phyloP scores from a whole-genome alignment of 208 protist genomes.

The Strigomonas galati region DNA sequence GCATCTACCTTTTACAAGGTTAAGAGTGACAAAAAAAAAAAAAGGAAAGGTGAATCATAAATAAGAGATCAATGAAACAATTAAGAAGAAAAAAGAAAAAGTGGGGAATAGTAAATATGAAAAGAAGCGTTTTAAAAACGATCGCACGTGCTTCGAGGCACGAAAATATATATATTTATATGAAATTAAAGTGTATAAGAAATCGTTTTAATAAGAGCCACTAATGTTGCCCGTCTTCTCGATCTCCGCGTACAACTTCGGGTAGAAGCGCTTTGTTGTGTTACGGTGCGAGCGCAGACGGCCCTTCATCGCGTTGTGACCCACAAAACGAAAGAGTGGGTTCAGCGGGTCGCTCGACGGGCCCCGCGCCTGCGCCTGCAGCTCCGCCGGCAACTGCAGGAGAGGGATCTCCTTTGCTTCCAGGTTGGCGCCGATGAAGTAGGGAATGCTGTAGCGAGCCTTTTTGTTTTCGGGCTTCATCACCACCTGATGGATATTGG shows the following conservation, averaged over 20 bases:
- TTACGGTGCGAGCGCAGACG: slow-evolving; percentile 9
- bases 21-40: background rate
- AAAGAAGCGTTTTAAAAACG: too few species aligned
- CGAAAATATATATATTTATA: slow-evolving; percentile 5
- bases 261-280: slow-evolving; percentile 3
- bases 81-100: background rate
- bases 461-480: background rate
- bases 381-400: slow-evolving; percentile 7
- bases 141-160: too few species aligned
- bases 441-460: slow-evolving; percentile 13
- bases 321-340: slow-evolving; percentile 3
- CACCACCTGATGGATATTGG: slow-evolving; percentile 13
- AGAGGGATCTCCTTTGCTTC: slow-evolving; percentile 1
- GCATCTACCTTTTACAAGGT: background rate
- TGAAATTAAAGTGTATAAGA: slow-evolving; percentile 1
- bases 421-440: slow-evolving; percentile 7
- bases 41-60: background rate
- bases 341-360: slow-evolving; percentile 4
- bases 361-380: slow-evolving; percentile 9
- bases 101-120: too few species aligned
- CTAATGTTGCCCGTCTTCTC: background rate
- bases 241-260: background rate
- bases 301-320: slow-evolving; percentile 10
- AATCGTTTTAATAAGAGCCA: background rate
- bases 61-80: background rate